Percentiles rank a stretch among this genome's conserved stretches.
phyloP scores from a whole-genome alignment of 2,329 filamentous ascomycete genomes.

The Westerdykella sp. region DNA sequence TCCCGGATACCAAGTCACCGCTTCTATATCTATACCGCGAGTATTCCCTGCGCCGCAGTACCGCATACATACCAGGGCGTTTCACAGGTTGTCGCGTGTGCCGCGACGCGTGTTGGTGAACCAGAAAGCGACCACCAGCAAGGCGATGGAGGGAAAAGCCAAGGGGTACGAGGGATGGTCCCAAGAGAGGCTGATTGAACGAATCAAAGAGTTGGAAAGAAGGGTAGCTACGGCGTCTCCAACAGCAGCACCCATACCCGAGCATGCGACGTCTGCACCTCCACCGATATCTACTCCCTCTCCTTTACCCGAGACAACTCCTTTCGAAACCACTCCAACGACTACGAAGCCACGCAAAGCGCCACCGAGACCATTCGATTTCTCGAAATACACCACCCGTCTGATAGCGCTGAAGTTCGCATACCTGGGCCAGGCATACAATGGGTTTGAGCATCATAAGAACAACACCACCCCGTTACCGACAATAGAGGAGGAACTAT shows the following conservation, averaged over 20 bases:
- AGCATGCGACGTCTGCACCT: conserved; percentile 1
- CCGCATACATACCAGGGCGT: conserved; percentile 1
- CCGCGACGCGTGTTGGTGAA: conserved; percentile 19
- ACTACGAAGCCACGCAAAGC: conserved; percentile 30
- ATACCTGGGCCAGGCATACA: conserved; percentile 85
- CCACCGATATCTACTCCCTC: conserved; percentile 2
- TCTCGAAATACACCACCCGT: conserved; percentile 73
- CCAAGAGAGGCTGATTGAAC: conserved; percentile 29
- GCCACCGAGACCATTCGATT: conserved; percentile 59
- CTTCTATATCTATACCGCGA: conserved; percentile 16
- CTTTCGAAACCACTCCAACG: conserved; percentile 6
- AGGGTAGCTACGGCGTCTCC: neutral
- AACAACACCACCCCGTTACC: conserved; percentile 63
- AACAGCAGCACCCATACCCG: neutral
- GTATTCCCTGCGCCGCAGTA: conserved; percentile 18
- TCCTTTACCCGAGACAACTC: neutral
- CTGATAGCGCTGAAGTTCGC: conserved; percentile 88
- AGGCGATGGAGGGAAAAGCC: conserved; percentile 12
- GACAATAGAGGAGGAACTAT: conserved; percentile 88
- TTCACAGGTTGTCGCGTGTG: conserved; percentile 31
- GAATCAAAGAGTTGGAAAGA: conserved; percentile 27
- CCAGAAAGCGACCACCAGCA: conserved; percentile 8
- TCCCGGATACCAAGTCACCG: conserved; percentile 16
- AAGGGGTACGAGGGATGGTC: conserved; percentile 27
- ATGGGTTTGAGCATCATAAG: conserved; percentile 83